Base-by-base conservation (phyloP, 805 yeast genomes). In the Candida insectalens region DNA sequence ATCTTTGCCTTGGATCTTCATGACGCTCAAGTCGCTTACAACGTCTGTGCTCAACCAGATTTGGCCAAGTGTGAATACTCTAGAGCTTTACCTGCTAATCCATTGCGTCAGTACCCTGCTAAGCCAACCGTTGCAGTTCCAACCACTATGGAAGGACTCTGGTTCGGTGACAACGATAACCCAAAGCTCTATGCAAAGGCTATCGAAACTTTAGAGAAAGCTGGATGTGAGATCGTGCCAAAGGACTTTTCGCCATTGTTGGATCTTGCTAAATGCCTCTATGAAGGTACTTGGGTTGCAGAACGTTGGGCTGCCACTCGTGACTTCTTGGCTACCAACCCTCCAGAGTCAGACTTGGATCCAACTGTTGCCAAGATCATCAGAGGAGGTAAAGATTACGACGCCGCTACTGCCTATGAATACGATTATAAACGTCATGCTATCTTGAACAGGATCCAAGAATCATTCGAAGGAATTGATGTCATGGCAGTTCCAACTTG, bases 281-380 rank as follows among this genome's bases (percentile, higher is more conserved):
- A 89, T 54, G 96, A 89, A 51, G 98, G 98, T 38, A 83, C 97
- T n/a, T 89, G 98, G 98, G 97, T 89, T 8, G 84, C 94, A 17
- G 98, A 89, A 62, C 73, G 98, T 46, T 87, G 76, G 60, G 76
- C 84, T 41, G 96, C 96, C 18, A 72, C 77, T 25, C 71, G 74
- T 45, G 83, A 80, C 27, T 82, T 81, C 45, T 67, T 83, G 37
- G 72, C 72, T 19, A 65, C 81, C 6, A 69, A 76, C 49, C 87
- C 92, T 14, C 84, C 92, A 21, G 64, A 55, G 28, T 67, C 69
- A 22, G 69, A 80, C 32, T 62, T 89, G 46, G 96, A 89, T 55
- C 94, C 95, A 33, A 83, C 85, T 5, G 97, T 92, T 17, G 54
- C 67, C 26, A 59, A 67, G 18, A 85, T 89, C 51, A 79, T 92